A percentile compares a stretch with the other conserved stretches of the same genome.
phyloP scores from a whole-genome alignment of 1,139 yeast species.

The Candida dubliniensis region DNA sequence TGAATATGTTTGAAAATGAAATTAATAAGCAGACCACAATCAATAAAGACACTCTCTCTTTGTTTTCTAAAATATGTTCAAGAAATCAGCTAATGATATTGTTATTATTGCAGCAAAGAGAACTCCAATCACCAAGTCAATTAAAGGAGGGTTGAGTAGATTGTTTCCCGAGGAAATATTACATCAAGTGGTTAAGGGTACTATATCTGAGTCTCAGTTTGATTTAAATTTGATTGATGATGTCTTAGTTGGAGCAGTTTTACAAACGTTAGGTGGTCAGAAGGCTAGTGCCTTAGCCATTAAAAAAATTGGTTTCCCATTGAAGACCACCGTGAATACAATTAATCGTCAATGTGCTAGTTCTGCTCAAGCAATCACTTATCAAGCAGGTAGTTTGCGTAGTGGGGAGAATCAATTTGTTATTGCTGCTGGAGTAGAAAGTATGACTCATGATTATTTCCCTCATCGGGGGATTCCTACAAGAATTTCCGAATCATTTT shows the following conservation, averaged over 20 bases:
- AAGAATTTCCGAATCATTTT: constrained; percentile 23
- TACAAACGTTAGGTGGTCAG: constrained; percentile 84
- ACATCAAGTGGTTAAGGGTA: constrained; percentile 28
- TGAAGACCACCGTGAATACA: constrained; percentile 37
- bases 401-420: constrained; percentile 34
- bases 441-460: constrained; percentile 44
- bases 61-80: constrained; percentile 11
- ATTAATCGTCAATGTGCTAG: constrained; percentile 45
- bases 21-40: neutral
- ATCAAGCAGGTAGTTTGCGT: constrained; percentile 31
- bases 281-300: constrained; percentile 77
- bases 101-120: constrained; percentile 38
- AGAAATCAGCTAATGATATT: constrained; percentile 32
- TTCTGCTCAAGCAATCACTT: constrained; percentile 39
- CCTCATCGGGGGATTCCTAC: constrained; percentile 40
- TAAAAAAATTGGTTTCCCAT: constrained; percentile 37
- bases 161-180: constrained; percentile 38
- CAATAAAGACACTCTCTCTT: neutral
- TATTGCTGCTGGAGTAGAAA: constrained; percentile 46
- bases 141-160: constrained; percentile 37
- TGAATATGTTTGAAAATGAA: no score
- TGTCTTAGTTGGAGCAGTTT: constrained; percentile 76
- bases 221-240: constrained; percentile 57
- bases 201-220: constrained; percentile 26
- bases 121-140: constrained; percentile 36